These are phyloP conservation scores for Microdochium nivale DNA, from an alignment of 2,329 filamentous ascomycete species.

Conservation along the genomic window DNA sequence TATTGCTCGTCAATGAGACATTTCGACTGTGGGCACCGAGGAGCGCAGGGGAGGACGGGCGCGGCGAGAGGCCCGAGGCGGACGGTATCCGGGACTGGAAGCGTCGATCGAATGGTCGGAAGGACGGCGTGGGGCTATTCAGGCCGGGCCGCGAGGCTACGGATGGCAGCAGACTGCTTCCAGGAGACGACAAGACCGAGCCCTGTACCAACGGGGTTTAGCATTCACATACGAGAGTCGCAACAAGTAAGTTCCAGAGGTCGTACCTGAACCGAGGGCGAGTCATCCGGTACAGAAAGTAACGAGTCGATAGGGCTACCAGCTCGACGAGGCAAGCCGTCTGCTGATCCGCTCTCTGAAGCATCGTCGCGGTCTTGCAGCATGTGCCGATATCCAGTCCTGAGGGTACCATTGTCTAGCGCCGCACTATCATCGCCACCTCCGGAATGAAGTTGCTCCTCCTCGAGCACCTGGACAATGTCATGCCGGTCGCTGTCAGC, in stretches of 20 bases:
- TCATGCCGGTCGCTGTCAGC: slow-evolving; percentile 26
- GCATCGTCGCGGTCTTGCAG: slow-evolving; percentile 33
- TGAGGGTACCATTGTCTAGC: slow-evolving; percentile 23
- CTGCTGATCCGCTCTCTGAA: slow-evolving; percentile 46
- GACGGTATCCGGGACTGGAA: slow-evolving; percentile 81
- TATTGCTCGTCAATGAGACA: slow-evolving; percentile 66
- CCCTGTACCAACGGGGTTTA: slow-evolving; percentile 34
- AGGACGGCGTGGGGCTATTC: slow-evolving; percentile 67
- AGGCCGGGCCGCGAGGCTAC: slow-evolving; percentile 58
- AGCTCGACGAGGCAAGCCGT: slow-evolving; percentile 42
- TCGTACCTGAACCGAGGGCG: slow-evolving; percentile 71
- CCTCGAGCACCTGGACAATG: slow-evolving; percentile 24
- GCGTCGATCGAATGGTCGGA: slow-evolving; percentile 87
- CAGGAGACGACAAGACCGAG: slow-evolving; percentile 56
- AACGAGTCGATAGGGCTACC: slow-evolving; percentile 63
- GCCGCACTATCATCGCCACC: slow-evolving; percentile 8
- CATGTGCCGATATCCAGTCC: slow-evolving; percentile 35
- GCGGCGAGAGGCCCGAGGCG: slow-evolving; percentile 49
- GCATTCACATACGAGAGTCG: slow-evolving; percentile 4
- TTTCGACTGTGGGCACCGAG: slow-evolving; percentile 71
- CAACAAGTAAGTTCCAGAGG: slow-evolving; percentile 1
- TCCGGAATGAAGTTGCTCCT: slow-evolving; percentile 20
- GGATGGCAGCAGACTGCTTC: slow-evolving; percentile 65
- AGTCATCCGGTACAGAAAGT: slow-evolving; percentile 71
- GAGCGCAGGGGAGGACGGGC: slow-evolving; percentile 71